These are phyloP conservation scores for Vitis rotundifolia DNA, from an alignment of 164 flowering plant species.

Conservation along the genomic window DNA sequence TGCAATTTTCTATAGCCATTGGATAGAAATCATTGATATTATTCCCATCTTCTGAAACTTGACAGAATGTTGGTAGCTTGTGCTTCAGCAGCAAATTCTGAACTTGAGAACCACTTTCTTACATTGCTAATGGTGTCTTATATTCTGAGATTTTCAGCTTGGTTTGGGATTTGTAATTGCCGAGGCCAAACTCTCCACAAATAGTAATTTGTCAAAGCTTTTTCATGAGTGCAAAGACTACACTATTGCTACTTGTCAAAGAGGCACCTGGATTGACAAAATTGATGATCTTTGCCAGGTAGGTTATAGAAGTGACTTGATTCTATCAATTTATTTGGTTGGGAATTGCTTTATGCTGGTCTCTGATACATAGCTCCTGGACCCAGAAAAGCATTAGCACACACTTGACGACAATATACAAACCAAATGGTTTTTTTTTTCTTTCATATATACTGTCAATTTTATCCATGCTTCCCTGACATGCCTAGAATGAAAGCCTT, in stretches of 20 bases:
- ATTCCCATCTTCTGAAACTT: neutral
- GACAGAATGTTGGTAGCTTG: neutral
- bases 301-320: slow-evolving; percentile 7
- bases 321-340: neutral
- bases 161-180: slow-evolving; percentile 66
- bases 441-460: too few relatives aligned
- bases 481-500: too few relatives aligned
- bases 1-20: too few relatives aligned
- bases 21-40: neutral
- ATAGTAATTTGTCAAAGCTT: slow-evolving; percentile 56
- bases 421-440: too few relatives aligned
- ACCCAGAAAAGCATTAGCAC: too few relatives aligned
- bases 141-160: slow-evolving; percentile 49
- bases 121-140: slow-evolving; percentile 9
- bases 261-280: slow-evolving; percentile 51
- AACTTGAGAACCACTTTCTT: neutral
- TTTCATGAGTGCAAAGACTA: slow-evolving; percentile 85
- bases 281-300: slow-evolving; percentile 87
- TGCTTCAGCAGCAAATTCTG: neutral
- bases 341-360: neutral
- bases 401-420: too few relatives aligned
- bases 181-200: slow-evolving; percentile 51
- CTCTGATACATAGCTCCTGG: neutral
- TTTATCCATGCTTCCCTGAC: too few relatives aligned
- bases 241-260: slow-evolving; percentile 60